phyloP scores from a whole-genome alignment of 2,329 filamentous ascomycete species.

The Coniochaeta sp. region DNA sequence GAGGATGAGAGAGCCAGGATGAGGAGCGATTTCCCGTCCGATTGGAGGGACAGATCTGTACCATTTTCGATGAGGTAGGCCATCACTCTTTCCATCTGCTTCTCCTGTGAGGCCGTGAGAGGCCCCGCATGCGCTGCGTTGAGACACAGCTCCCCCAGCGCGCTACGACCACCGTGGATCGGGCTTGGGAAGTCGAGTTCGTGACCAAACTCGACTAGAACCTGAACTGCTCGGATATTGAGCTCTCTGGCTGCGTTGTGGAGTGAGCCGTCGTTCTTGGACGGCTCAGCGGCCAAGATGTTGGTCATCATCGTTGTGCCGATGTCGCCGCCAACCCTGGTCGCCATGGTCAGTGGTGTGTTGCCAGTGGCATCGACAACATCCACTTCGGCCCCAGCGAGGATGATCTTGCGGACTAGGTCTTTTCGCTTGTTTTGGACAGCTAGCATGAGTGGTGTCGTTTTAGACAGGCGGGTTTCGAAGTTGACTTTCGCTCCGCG shows the following conservation, averaged over 20 bases:
- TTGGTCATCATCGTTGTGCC: slow-evolving; percentile 46
- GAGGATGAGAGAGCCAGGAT: slow-evolving; percentile 51
- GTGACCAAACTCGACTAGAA: slow-evolving; percentile 52
- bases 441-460: slow-evolving; percentile 52
- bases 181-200: slow-evolving; percentile 58
- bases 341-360: slow-evolving; percentile 54
- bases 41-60: slow-evolving; percentile 47
- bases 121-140: slow-evolving; percentile 39
- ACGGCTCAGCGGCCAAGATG: slow-evolving; percentile 47
- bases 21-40: slow-evolving; percentile 50
- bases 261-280: slow-evolving; percentile 57
- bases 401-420: slow-evolving; percentile 46
- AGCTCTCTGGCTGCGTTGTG: slow-evolving; percentile 57
- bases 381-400: slow-evolving; percentile 53
- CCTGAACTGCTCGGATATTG: slow-evolving; percentile 45
- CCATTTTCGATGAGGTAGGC: slow-evolving; percentile 46
- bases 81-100: slow-evolving; percentile 50
- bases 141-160: slow-evolving; percentile 56
- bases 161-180: slow-evolving; percentile 53
- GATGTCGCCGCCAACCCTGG: slow-evolving; percentile 43
- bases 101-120: slow-evolving; percentile 38
- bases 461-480: slow-evolving; percentile 40
- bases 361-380: slow-evolving; percentile 47
- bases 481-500: slow-evolving; percentile 49
- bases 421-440: slow-evolving; percentile 49